phyloP scores from a whole-genome alignment of 352 stramenopile genomes.

The Phytophthora sp. region DNA sequence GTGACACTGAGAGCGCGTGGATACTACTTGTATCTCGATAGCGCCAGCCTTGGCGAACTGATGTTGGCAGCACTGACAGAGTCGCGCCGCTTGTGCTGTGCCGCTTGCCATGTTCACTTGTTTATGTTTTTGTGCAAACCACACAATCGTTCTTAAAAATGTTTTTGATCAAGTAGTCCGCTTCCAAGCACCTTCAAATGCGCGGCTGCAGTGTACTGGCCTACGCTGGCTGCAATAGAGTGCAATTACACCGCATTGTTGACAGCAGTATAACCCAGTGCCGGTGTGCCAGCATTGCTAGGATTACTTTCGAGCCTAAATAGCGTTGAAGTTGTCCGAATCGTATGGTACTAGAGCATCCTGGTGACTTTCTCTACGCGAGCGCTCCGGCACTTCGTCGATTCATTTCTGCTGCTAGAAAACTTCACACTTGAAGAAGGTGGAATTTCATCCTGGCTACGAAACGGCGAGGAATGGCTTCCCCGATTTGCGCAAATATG shows the following conservation, averaged over 20 bases:
- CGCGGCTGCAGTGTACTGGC: no score
- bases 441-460: slow-evolving; percentile 21
- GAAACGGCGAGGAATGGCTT: slow-evolving; percentile 5
- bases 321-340: slow-evolving; percentile 12
- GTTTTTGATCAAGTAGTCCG: not conserved
- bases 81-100: no score
- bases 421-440: slow-evolving; percentile 24
- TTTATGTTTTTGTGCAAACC: not conserved
- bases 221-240: no score
- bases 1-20: no score
- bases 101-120: not conserved
- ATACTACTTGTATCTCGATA: no score
- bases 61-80: no score
- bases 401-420: slow-evolving; percentile 10
- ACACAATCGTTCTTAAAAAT: not conserved
- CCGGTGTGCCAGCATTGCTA: slow-evolving; percentile 4
- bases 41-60: no score
- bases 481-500: slow-evolving; percentile 13
- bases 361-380: slow-evolving; percentile 18
- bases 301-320: slow-evolving; percentile 6
- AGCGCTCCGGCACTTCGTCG: slow-evolving; percentile 17
- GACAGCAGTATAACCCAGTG: not conserved
- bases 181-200: not conserved
- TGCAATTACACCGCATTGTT: slow-evolving; percentile 3
- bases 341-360: slow-evolving; percentile 4